Evolutionary conservation across 805 yeast species (phyloP), one percentile per base, ranked within the genome.

Genomic region (Nakazawaea laoshanensis): DNA sequence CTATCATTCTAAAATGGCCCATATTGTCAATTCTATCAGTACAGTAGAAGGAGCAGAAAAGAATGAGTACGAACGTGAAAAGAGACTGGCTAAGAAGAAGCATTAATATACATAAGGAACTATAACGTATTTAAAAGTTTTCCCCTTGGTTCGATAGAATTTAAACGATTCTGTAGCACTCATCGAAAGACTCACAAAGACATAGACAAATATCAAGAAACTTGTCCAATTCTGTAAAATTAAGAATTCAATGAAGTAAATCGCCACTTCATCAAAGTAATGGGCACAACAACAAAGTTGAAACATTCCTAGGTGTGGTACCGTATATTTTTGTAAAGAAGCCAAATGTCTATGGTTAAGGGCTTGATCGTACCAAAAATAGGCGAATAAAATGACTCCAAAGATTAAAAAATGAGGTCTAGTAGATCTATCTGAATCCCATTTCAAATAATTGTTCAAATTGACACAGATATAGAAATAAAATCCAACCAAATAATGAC

Each of bases 1-100:
- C 7, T 92, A 92, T 55, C 97, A 92, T 55, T 68, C 76, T 44
- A 88, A 85, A 66, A 84, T 92, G 86, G 82, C 94, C 27, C 72
- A 71, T 44, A 79, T 92, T 52, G 77, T 81, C 52, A 83, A 88
- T 46, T 74, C 88, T 35, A 85, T 92, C 49, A 83, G 82, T 42
- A 87, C 96, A 4, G 87, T 81, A 47, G 96, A 89, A 65, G 97
- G 97, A 50, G 84, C 92, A 4, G 96, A 86, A 52, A 83, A 85
- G 67, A 88, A 92, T 54, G 78, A 77, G 46, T 89, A 89, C 56
- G 96, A 87, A 52, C 70, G 87, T 40, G 96, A 88, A 50, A 82
- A 74, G 65, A 75, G 69, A 52, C 61, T 63, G 40, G 70, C 87
- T 47, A 72, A 70, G 51, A 61, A 65, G 25, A 65, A 27, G 9